phyloP scores from a whole-genome alignment of 2,329 filamentous ascomycete species.

The Diaporthe capsici region DNA sequence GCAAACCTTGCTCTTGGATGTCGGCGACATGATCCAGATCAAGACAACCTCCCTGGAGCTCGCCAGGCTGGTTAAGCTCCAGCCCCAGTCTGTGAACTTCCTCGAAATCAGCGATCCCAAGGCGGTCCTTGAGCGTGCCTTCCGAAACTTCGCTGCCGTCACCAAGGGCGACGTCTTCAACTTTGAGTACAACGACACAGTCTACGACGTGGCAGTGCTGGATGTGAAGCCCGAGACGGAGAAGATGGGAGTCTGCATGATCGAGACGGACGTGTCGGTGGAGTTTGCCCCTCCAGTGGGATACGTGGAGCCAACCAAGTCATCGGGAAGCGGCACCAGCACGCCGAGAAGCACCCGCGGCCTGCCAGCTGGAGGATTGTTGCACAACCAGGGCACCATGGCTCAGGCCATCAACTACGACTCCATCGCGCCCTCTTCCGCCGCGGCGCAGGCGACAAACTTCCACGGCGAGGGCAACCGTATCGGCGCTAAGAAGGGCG shows the following conservation, averaged over 20 bases:
- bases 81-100: slow-evolving; percentile 93
- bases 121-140: slow-evolving; percentile 90
- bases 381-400: slow-evolving; percentile 93
- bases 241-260: slow-evolving; percentile 90
- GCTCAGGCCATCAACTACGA: slow-evolving; percentile 98
- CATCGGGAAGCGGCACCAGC: slow-evolving; percentile 80
- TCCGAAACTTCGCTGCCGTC: slow-evolving; percentile 50
- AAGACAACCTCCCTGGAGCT: slow-evolving; percentile 94
- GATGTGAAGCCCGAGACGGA: slow-evolving; percentile 90
- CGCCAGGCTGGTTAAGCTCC: slow-evolving; percentile 94
- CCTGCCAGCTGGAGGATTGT: slow-evolving; percentile 77
- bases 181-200: slow-evolving; percentile 95
- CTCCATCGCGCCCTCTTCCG: slow-evolving; percentile 85
- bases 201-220: slow-evolving; percentile 92
- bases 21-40: slow-evolving; percentile 94
- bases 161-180: slow-evolving; percentile 91
- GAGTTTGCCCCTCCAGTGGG: slow-evolving; percentile 96
- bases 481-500: slow-evolving; percentile 84
- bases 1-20: slow-evolving; percentile 89
- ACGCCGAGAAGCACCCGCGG: slow-evolving; percentile 80
- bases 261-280: slow-evolving; percentile 96
- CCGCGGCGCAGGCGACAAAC: slow-evolving; percentile 78
- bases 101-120: slow-evolving; percentile 98
- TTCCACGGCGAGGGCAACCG: slow-evolving; percentile 87
- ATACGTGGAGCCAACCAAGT: slow-evolving; percentile 87